phyloP scores from a whole-genome alignment of 192 early-diverging fungal species.

The Mortierella antarctica region DNA sequence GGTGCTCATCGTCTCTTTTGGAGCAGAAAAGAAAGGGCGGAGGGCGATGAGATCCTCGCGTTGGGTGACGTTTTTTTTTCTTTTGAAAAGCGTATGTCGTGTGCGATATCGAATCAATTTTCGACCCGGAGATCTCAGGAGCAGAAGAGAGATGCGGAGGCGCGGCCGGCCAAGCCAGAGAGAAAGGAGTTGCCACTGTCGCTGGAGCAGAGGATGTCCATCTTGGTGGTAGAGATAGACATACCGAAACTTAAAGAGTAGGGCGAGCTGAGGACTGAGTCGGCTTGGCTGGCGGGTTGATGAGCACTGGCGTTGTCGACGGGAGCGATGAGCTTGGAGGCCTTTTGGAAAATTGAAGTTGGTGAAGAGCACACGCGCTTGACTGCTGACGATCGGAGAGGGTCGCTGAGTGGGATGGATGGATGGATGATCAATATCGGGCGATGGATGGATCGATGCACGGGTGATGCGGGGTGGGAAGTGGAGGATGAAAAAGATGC shows the following conservation, averaged over 20 bases:
- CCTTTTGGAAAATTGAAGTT: not conserved
- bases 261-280: not conserved
- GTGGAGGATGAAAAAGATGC: not conserved
- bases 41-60: too few relatives aligned
- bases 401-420: slow-evolving; percentile 24
- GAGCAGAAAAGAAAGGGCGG: too few relatives aligned
- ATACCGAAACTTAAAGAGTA: slow-evolving; percentile 33
- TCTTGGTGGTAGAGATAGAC: slow-evolving; percentile 53
- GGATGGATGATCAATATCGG: slow-evolving; percentile 3
- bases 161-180: slow-evolving; percentile 8
- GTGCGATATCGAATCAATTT: not conserved
- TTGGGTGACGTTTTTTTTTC: not conserved
- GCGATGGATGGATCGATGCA: slow-evolving; percentile 6
- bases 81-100: not conserved
- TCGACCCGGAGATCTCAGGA: not conserved
- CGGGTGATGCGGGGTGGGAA: not conserved
- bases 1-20: too few relatives aligned
- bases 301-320: too few relatives aligned
- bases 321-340: not conserved
- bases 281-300: not conserved
- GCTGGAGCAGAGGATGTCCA: slow-evolving; percentile 47
- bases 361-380: not conserved
- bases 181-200: slow-evolving; percentile 15
- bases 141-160: slow-evolving; percentile 15
- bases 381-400: not conserved